Conservation (phyloP, 306 rosid species). For the Purshia tridentata region DNA sequence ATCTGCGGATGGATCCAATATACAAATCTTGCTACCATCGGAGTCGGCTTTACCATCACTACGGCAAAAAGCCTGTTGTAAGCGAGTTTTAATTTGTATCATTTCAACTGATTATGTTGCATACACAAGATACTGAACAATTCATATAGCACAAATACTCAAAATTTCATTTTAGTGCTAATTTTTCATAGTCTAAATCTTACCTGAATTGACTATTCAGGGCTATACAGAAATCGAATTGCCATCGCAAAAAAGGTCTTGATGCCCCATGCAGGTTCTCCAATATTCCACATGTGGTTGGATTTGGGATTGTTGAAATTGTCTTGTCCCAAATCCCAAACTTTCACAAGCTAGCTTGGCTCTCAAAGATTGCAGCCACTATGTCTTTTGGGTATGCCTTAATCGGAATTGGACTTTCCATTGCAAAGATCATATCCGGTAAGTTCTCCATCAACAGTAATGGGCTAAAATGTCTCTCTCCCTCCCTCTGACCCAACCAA, state of each 20-base stretch:
- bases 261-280: slow-evolving; percentile 41
- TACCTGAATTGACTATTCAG: slow-evolving; percentile 20
- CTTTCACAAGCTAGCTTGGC: slow-evolving; percentile 50
- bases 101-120: neutral
- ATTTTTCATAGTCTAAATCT: neutral
- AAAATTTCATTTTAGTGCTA: neutral
- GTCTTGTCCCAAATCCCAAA: slow-evolving; percentile 54
- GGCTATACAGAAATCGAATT: slow-evolving; percentile 45
- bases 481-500: no score
- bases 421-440: slow-evolving; percentile 42
- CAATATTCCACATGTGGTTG: slow-evolving; percentile 54
- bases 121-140: no score
- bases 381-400: slow-evolving; percentile 57
- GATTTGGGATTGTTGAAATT: slow-evolving; percentile 46
- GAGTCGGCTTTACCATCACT: slow-evolving; percentile 29
- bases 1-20: slow-evolving; percentile 32
- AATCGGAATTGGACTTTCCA: slow-evolving; percentile 51
- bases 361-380: slow-evolving; percentile 46
- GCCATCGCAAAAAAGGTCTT: slow-evolving; percentile 33
- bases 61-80: slow-evolving; percentile 31
- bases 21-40: slow-evolving; percentile 22
- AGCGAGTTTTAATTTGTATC: neutral
- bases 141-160: no score
- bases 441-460: neutral
- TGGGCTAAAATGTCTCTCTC: no score